Evolutionary conservation across 139 green algal species (phyloP), one percentile per base, ranked within the genome.

Genomic region (Coccomyxa sp.): DNA sequence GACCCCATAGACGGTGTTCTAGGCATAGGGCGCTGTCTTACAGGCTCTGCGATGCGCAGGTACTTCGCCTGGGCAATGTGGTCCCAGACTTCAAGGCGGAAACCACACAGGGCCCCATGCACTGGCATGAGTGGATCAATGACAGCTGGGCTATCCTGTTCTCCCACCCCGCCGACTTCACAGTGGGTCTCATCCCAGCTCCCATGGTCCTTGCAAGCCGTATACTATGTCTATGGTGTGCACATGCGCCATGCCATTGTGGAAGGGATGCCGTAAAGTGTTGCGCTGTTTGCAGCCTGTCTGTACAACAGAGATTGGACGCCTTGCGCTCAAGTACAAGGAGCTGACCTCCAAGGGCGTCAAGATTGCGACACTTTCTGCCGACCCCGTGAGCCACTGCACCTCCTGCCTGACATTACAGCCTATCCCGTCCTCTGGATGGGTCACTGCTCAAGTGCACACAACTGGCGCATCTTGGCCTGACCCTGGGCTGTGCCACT

Each of bases 81-180:
- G 84, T 88, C 16, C 84, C 84, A 35, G 80, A 88, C 58, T 88
- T 88, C 37, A 31, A 76, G 7, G 79, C 79, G 1, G 68, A 83
- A 5, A 83, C 77, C 8, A 84, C 83, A 7, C 39, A 79, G 75
- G 84, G 84, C 14, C 55, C 73, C 34, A 88, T 88, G 36, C 69
- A 82, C 18, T 89, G 75, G 75, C 81, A 89, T 64, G 77, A 87
- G 70, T 87, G 79, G 80, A 87, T 87, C 44, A 83, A 87, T 7
- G 87, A 82, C 44, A 74, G 24, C 16, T 92, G 88, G 88, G 83
- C 88, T 14, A 90, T 92, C 68, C 79, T 92, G n/a, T 92, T 92
- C 80, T 86, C 78, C 27, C 88, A 92, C 74, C 88, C 88, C 9
- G 84, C 85, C 2, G 88, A 92, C 84, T 92, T 89, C 81, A 90